phyloP scores from a whole-genome alignment of 2,329 filamentous ascomycete genomes.

The Drechslerella dactyloides region DNA sequence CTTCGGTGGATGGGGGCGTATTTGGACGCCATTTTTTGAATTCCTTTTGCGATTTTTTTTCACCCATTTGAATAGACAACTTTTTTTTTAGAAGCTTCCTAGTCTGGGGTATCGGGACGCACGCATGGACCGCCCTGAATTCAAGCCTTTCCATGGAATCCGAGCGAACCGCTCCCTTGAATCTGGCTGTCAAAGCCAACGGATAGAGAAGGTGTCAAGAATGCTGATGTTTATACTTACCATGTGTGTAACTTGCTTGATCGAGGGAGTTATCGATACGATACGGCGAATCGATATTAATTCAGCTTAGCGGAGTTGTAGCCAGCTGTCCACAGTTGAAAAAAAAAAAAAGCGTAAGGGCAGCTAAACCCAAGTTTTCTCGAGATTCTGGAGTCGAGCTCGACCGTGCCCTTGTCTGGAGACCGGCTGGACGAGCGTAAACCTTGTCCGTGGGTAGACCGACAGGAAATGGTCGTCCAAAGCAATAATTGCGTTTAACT shows the following conservation, averaged over 20 bases:
- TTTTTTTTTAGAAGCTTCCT: slow-evolving; percentile 42
- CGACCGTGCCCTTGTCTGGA: not conserved
- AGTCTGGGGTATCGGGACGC: slow-evolving; percentile 33
- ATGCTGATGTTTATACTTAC: slow-evolving; percentile 14
- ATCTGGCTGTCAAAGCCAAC: slow-evolving; percentile 17
- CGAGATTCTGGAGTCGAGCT: slow-evolving; percentile 4
- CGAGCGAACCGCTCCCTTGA: slow-evolving; percentile 19
- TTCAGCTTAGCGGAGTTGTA: not conserved
- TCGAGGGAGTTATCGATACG: slow-evolving; percentile 32
- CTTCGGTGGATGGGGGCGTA: slow-evolving; percentile 21
- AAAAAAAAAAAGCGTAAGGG: not conserved
- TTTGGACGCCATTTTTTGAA: not conserved
- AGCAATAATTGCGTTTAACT: slow-evolving; percentile 45
- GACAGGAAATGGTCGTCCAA: slow-evolving; percentile 35
- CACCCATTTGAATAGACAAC: slow-evolving; percentile 4
- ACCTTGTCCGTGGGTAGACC: not conserved
- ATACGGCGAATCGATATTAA: not conserved
- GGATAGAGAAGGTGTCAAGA: slow-evolving; percentile 37
- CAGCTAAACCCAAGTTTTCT: not conserved
- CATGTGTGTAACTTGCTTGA: slow-evolving; percentile 22
- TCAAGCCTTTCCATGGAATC: slow-evolving; percentile 42
- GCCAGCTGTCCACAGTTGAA: not conserved
- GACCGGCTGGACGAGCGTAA: not conserved
- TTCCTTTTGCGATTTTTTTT: not conserved
- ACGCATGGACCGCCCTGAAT: slow-evolving; percentile 20